Evolutionary conservation across 805 yeast species (phyloP).

Genomic region (Ogataea degrootiae): DNA sequence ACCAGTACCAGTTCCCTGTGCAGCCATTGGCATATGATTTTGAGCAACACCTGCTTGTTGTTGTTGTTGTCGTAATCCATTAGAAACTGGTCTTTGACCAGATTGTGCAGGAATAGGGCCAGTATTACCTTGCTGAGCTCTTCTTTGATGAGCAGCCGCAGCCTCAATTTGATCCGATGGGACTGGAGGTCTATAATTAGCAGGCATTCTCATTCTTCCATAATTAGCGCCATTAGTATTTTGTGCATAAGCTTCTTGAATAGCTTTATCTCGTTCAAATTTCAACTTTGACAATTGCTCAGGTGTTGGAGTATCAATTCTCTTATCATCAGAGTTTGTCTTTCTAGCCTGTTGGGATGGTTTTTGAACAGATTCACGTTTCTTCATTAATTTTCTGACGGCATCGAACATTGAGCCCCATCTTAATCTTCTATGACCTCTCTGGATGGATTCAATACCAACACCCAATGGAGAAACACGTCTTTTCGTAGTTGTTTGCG

Average conservation of each 20-base stretch:
- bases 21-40: neutral
- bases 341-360: constrained; percentile 42
- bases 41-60: neutral
- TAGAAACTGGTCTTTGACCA: neutral
- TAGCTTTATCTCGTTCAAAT: constrained; percentile 78
- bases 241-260: constrained; percentile 64
- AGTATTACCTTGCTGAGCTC: too few relatives aligned
- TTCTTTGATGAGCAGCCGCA: neutral
- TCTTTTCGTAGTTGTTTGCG: constrained; percentile 82
- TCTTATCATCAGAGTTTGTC: constrained; percentile 21
- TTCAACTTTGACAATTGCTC: constrained; percentile 79
- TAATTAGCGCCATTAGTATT: constrained; percentile 16
- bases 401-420: constrained; percentile 99
- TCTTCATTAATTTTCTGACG: constrained; percentile 81
- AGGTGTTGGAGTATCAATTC: constrained; percentile 66
- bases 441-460: constrained; percentile 85
- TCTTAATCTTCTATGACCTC: constrained; percentile 85
- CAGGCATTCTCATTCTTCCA: constrained; percentile 20
- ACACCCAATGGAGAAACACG: constrained; percentile 90
- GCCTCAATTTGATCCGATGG: constrained; percentile 3
- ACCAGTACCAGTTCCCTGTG: neutral
- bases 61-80: neutral
- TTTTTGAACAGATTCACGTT: constrained; percentile 72
- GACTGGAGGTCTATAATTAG: constrained; percentile 8
- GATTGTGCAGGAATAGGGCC: too few relatives aligned